Percentiles rank a stretch among this genome's conserved stretches.
Conservation (phyloP, 192 early-diverging fungal genomes). For the Funneliformis geosporum region DNA sequence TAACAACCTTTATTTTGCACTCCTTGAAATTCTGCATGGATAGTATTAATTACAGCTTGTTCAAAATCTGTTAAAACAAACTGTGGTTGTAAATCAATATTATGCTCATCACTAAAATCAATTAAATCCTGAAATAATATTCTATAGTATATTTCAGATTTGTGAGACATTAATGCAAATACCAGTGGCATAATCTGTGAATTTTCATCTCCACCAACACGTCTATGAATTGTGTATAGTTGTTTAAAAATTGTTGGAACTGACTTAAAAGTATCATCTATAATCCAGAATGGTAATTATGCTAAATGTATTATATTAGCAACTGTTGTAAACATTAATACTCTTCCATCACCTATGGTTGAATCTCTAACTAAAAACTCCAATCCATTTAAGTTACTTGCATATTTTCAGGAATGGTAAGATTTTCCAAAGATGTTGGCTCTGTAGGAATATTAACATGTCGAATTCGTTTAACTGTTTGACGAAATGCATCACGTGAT, state of each 20-base stretch:
- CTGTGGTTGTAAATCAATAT: too few relatives aligned
- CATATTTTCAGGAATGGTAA: constrained; percentile 7
- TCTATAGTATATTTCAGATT: too few relatives aligned
- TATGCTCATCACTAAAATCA: too few relatives aligned
- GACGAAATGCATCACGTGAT: neutral
- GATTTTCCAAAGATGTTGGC: neutral
- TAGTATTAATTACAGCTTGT: too few relatives aligned
- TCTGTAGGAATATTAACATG: neutral
- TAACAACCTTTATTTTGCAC: too few relatives aligned
- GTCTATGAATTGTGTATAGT: constrained; percentile 8
- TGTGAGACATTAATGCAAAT: too few relatives aligned
- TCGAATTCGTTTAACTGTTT: constrained; percentile 6
- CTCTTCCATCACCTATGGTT: neutral
- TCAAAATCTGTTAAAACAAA: too few relatives aligned
- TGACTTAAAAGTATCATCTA: constrained; percentile 2
- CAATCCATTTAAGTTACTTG: constrained; percentile 1
- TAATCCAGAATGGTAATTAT: constrained; percentile 7
- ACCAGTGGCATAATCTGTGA: too few relatives aligned
- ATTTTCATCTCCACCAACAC: neutral
- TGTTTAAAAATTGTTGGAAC: constrained; percentile 13
- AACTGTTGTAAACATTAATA: constrained; percentile 1
- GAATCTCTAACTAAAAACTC: constrained; percentile 6
- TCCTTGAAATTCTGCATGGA: too few relatives aligned
- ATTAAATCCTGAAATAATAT: too few relatives aligned
- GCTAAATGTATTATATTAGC: neutral